A percentile compares a stretch with the other conserved stretches of the same genome.
phyloP scores from a whole-genome alignment of 768 basidiomycete genomes.

The Suillus americanus region DNA sequence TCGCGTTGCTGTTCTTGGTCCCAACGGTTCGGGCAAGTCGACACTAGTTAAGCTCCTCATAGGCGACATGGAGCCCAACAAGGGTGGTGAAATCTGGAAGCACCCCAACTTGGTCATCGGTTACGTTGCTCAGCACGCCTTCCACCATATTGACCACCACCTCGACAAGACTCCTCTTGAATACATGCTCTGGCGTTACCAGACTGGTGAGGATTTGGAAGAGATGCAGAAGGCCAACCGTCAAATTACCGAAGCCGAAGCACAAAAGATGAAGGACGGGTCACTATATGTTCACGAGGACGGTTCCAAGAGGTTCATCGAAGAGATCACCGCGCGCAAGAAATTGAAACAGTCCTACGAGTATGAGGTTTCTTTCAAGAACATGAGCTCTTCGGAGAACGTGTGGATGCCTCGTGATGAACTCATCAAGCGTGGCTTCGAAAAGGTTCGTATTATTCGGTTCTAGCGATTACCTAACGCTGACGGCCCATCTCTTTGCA shows the following conservation, averaged over 20 bases:
- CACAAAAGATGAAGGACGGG: constrained; percentile 96
- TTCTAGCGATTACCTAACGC: background rate
- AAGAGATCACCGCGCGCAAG: constrained; percentile 89
- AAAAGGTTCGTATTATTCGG: constrained; percentile 58
- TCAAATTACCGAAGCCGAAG: constrained; percentile 84
- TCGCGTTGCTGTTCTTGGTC: constrained; percentile 97
- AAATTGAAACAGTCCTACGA: constrained; percentile 99
- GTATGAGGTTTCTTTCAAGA: constrained; percentile 97
- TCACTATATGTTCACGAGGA: constrained; percentile 74
- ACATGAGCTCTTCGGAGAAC: constrained; percentile 94
- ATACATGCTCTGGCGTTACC: constrained; percentile 99
- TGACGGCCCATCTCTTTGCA: constrained; percentile 23
- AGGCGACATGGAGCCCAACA: constrained; percentile 95
- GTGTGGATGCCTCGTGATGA: constrained; percentile 97
- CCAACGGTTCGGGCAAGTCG: constrained; percentile 98
- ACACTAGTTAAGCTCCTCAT: constrained; percentile 97
- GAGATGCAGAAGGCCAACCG: constrained; percentile 92
- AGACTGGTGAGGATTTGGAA: constrained; percentile 98
- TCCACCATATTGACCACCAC: constrained; percentile 99
- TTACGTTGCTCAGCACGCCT: constrained; percentile 98
- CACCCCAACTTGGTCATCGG: constrained; percentile 99
- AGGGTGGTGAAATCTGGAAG: constrained; percentile 97
- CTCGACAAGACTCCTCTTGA: constrained; percentile 98
- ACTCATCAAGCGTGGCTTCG: constrained; percentile 95
- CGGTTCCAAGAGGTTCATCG: constrained; percentile 92